These are phyloP conservation scores for Madurella fahalii DNA, from an alignment of 2,329 filamentous ascomycete genomes.

Conservation along the genomic window DNA sequence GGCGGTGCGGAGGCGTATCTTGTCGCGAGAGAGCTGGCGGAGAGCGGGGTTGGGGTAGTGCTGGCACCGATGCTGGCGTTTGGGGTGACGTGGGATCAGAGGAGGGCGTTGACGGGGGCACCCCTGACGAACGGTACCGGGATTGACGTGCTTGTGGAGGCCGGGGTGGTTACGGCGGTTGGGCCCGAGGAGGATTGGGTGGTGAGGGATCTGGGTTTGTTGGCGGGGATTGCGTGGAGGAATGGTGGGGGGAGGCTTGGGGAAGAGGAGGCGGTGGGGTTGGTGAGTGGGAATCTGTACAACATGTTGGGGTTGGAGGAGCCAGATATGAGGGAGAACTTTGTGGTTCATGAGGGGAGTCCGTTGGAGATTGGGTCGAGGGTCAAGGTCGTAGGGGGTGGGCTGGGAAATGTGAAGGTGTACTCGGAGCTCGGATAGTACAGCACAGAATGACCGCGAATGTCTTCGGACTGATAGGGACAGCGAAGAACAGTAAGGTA, in stretches of 20 bases:
- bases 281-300: slow-evolving; percentile 55
- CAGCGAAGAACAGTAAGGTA: no score
- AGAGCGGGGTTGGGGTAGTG: slow-evolving; percentile 54
- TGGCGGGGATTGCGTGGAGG: slow-evolving; percentile 55
- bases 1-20: slow-evolving; percentile 61
- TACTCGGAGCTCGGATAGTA: slow-evolving; percentile 11
- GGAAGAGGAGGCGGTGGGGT: slow-evolving; percentile 50
- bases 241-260: slow-evolving; percentile 53
- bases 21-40: slow-evolving; percentile 53
- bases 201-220: slow-evolving; percentile 54
- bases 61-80: slow-evolving; percentile 56
- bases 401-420: slow-evolving; percentile 36
- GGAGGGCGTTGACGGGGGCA: slow-evolving; percentile 57
- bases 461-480: no score
- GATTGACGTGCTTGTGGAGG: slow-evolving; percentile 52
- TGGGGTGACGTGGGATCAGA: slow-evolving; percentile 54
- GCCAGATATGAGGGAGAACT: slow-evolving; percentile 39
- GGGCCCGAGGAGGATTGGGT: slow-evolving; percentile 59
- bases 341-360: slow-evolving; percentile 59
- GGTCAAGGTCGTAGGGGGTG: slow-evolving; percentile 50
- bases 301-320: slow-evolving; percentile 49
- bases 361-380: slow-evolving; percentile 57
- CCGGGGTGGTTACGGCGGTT: slow-evolving; percentile 55
- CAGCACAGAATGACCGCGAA: no score
- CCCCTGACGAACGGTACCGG: slow-evolving; percentile 62